A percentile compares a stretch with the other conserved stretches of the same genome.
These are phyloP conservation scores for Cruciata laevipes DNA, from an alignment of 257 asterid genomes.

Conservation along the genomic window DNA sequence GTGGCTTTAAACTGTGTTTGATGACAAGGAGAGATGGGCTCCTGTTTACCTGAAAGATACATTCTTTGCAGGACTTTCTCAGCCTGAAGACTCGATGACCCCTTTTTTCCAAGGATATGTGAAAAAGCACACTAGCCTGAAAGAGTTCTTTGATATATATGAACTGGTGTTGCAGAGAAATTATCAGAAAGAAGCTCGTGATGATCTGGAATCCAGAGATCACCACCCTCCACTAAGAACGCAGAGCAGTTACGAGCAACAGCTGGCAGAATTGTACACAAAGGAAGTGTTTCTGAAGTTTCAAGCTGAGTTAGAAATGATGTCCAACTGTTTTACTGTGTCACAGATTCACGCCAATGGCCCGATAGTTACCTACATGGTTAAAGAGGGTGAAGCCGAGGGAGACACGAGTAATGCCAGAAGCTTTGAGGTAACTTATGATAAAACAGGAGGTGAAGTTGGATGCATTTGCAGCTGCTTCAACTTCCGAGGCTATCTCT, in stretches of 20 bases:
- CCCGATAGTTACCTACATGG: constrained; percentile 24
- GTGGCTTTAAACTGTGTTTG: constrained; percentile 27
- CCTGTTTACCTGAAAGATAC: constrained; percentile 33
- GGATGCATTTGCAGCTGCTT: constrained; percentile 33
- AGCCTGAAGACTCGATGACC: constrained; percentile 14
- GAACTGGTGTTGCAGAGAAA: constrained; percentile 19
- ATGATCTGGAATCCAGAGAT: constrained; percentile 29
- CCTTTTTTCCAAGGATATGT: constrained; percentile 28
- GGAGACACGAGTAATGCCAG: constrained; percentile 10
- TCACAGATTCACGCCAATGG: constrained; percentile 26
- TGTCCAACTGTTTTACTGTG: constrained; percentile 23
- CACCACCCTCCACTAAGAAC: constrained; percentile 17
- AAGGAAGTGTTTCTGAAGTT: constrained; percentile 27
- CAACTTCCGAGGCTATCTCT: constrained; percentile 31
- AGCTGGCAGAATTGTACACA: constrained; percentile 28
- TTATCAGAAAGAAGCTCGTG: constrained; percentile 28
- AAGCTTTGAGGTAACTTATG: constrained; percentile 26
- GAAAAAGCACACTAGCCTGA: constrained; percentile 24
- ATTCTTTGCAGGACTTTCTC: constrained; percentile 28
- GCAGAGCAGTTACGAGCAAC: constrained; percentile 25
- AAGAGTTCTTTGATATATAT: constrained; percentile 27
- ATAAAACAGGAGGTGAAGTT: constrained; percentile 26
- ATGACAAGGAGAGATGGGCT: constrained; percentile 39
- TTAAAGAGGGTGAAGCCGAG: constrained; percentile 21
- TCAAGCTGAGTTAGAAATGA: constrained; percentile 23